phyloP scores from a whole-genome alignment of 306 rosid genomes.

The Cucumis hystrix region DNA sequence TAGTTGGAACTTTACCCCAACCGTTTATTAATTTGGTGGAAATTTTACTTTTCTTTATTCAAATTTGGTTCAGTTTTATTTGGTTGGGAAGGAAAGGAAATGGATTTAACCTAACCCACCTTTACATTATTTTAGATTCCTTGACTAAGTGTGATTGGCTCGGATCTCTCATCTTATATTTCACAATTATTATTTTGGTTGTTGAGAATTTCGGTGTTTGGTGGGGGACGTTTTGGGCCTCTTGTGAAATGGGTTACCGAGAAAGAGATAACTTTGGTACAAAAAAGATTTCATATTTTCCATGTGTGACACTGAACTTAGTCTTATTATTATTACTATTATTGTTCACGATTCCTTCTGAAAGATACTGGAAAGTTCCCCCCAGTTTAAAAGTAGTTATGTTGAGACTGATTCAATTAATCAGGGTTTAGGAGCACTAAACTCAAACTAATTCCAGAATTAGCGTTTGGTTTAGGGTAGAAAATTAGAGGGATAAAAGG shows the following conservation, averaged over 20 bases:
- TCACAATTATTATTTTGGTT: neutral
- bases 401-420: neutral
- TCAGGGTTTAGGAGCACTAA: neutral
- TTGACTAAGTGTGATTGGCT: neutral
- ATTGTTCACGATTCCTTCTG: neutral
- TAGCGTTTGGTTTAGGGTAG: neutral
- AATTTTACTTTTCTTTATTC: neutral
- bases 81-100: neutral
- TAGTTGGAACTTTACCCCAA: neutral
- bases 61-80: neutral
- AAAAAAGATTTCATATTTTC: neutral
- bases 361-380: neutral
- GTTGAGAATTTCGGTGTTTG: neutral
- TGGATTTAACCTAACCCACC: neutral
- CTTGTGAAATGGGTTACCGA: neutral
- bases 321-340: neutral
- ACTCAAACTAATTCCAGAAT: neutral
- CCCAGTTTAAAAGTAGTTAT: neutral
- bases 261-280: neutral
- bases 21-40: neutral
- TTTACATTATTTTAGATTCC: neutral
- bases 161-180: neutral
- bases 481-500: neutral
- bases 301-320: neutral
- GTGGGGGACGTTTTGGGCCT: neutral